Percentiles rank a stretch among this genome's conserved stretches.
phyloP scores from a whole-genome alignment of 2,329 filamentous ascomycete species.

The Colletotrichum shisoi region DNA sequence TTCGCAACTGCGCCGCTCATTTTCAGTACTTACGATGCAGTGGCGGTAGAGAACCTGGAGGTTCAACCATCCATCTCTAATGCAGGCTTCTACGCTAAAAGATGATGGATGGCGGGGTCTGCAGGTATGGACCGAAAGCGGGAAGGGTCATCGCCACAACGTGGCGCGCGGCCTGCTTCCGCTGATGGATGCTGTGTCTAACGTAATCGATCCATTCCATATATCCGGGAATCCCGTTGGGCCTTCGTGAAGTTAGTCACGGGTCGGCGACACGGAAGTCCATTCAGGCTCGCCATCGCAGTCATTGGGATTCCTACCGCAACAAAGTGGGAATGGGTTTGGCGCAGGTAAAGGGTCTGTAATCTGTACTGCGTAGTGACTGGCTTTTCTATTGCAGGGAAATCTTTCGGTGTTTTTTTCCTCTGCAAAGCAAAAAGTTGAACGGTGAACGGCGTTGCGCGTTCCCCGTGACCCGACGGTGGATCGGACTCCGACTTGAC shows the following conservation, averaged over 20 bases:
- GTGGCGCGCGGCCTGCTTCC: not conserved
- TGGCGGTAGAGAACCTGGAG: not conserved
- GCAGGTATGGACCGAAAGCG: not conserved
- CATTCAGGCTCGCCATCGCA: too few species aligned
- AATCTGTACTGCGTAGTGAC: too few species aligned
- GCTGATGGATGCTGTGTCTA: not conserved
- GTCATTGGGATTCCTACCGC: not conserved
- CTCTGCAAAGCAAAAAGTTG: too few species aligned
- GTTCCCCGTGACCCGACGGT: conserved; percentile 15
- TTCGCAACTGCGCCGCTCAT: not conserved
- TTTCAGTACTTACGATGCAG: not conserved
- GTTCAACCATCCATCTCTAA: not conserved
- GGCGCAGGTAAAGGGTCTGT: not conserved
- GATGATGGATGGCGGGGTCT: conserved; percentile 5
- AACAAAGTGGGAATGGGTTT: not conserved
- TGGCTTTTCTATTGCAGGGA: too few species aligned
- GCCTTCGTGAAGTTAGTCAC: not conserved
- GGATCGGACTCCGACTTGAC: conserved; percentile 30
- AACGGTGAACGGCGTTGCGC: not conserved
- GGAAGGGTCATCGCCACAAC: not conserved
- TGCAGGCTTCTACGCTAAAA: conserved; percentile 2
- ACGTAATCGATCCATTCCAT: not conserved
- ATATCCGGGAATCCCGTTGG: not conserved
- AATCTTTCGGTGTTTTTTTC: too few species aligned
- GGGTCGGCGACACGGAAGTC: not conserved